Conservation (phyloP, 2,329 filamentous ascomycete species). For the Ophiosphaerella narmari region DNA sequence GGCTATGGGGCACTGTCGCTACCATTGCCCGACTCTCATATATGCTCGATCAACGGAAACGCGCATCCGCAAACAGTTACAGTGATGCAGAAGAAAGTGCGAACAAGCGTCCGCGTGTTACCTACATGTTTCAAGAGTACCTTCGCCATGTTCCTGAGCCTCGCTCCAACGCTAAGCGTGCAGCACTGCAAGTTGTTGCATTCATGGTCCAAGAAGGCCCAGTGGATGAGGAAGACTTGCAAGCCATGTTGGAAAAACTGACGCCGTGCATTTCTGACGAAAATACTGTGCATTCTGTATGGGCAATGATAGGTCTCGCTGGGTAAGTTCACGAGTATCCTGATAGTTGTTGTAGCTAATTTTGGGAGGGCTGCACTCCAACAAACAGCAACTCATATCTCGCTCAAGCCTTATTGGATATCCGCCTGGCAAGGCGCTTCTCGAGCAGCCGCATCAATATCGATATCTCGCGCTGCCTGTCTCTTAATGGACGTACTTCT, state of each 20-base stretch:
- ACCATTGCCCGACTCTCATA: conserved; percentile 47
- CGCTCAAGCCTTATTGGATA: conserved; percentile 63
- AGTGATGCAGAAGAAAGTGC: conserved; percentile 25
- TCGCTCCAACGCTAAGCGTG: conserved; percentile 48
- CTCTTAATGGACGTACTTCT: conserved; percentile 73
- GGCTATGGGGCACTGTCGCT: conserved; percentile 45
- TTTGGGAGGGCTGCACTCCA: conserved; percentile 38
- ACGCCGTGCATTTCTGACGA: conserved; percentile 69
- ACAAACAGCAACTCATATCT: conserved; percentile 19
- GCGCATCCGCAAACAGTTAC: conserved; percentile 15
- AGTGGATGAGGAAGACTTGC: conserved; percentile 57
- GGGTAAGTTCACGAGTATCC: conserved; percentile 60
- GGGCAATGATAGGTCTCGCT: conserved; percentile 82
- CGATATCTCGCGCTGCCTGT: conserved; percentile 77
- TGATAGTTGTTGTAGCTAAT: conserved; percentile 6
- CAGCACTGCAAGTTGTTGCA: conserved; percentile 60
- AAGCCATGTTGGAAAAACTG: conserved; percentile 63
- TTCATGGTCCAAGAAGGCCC: conserved; percentile 50
- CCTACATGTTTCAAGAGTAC: conserved; percentile 47
- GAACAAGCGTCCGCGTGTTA: conserved; percentile 46
- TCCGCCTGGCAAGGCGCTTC: conserved; percentile 76
- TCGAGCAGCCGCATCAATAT: conserved; percentile 70
- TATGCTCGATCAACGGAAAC: conserved; percentile 38
- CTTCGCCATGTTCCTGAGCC: conserved; percentile 44
- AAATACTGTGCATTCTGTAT: conserved; percentile 64